Base-by-base conservation (phyloP, 2,329 filamentous ascomycete species). In the Cladophialophora psammophila region DNA sequence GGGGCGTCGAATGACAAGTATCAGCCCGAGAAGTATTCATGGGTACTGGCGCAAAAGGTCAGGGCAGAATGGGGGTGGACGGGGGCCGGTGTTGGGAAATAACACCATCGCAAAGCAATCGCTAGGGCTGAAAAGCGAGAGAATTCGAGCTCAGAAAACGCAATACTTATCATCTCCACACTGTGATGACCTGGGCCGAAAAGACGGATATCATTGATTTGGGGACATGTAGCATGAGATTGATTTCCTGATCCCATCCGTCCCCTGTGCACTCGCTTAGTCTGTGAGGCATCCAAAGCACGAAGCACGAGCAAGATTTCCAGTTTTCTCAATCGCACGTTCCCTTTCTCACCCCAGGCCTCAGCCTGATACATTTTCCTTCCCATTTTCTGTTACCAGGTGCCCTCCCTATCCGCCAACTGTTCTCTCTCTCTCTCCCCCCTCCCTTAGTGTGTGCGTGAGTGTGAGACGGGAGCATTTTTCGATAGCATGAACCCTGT, bases 161-260 rank as follows among this genome's bases (percentile, higher is more conserved):
- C 2, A 26, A 26, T 26, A 26, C 26, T 26, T 2, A 26, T 26
- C 26, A 26, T 26, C 26, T 26, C 26, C 26, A 26, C 26, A 26
- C 26, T 26, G 26, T 26, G 26, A 10, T n/a, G 18, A 26, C 7
- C 12, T 36, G 57, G 40, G 50, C 59, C 40, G 45, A 61, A 48
- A 61, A 40, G 59, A 26, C 18, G 45, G 59, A 61, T 61, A 61
- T 61, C 59, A 61, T 61, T 53, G 32, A 40, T 38, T n/a, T 53
- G 12, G 59, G 38, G 45, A 40, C 32, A 34, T 53, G 45, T 61
- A 38, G 59, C 59, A 53, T 54, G 32, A 53, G 34, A 61, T 61
- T 34, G 32, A 53, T 13, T 52, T 48, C 45, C 26, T 32, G 32
- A 61, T 54, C 59, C 59, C 45, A 35, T 52, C 32, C 50, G 13